Conservation (phyloP, 768 basidiomycete genomes). For the Psilocybe azurescens region DNA sequence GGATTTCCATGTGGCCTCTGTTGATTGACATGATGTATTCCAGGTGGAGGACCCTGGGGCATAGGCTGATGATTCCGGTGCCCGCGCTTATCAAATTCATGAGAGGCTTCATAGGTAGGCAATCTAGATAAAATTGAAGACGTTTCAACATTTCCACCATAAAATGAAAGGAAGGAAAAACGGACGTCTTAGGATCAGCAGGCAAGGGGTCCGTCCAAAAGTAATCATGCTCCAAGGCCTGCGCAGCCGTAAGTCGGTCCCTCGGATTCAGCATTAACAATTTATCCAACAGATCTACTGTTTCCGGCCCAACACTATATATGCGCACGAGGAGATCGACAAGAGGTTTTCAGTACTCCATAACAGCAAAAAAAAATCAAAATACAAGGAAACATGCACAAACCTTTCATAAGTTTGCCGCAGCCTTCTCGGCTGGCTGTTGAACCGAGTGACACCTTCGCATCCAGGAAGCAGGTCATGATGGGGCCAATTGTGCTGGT, state of each 20-base stretch:
- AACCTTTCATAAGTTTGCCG: conserved; percentile 65
- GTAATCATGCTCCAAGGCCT: conserved; percentile 92
- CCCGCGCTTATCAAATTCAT: conserved; percentile 81
- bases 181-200: conserved; percentile 81
- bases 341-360: conserved; percentile 1
- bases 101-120: conserved; percentile 80
- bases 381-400: conserved; percentile 27
- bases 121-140: conserved; percentile 45
- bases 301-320: conserved; percentile 69
- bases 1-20: conserved; percentile 21
- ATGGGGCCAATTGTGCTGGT: conserved; percentile 82
- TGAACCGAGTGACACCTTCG: conserved; percentile 76
- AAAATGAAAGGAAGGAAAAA: conserved; percentile 11
- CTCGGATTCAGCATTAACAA: conserved; percentile 84
- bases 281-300: conserved; percentile 82
- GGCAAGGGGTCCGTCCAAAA: conserved; percentile 93
- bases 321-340: not conserved
- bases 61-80: conserved; percentile 49
- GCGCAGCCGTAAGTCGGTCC: conserved; percentile 80
- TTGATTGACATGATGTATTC: conserved; percentile 28
- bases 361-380: not conserved
- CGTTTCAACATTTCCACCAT: not conserved
- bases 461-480: conserved; percentile 78
- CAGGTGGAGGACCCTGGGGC: conserved; percentile 33
- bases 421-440: conserved; percentile 56